Base-by-base conservation (phyloP, 768 basidiomycete genomes). In the Gloeostereum incarnatum region DNA sequence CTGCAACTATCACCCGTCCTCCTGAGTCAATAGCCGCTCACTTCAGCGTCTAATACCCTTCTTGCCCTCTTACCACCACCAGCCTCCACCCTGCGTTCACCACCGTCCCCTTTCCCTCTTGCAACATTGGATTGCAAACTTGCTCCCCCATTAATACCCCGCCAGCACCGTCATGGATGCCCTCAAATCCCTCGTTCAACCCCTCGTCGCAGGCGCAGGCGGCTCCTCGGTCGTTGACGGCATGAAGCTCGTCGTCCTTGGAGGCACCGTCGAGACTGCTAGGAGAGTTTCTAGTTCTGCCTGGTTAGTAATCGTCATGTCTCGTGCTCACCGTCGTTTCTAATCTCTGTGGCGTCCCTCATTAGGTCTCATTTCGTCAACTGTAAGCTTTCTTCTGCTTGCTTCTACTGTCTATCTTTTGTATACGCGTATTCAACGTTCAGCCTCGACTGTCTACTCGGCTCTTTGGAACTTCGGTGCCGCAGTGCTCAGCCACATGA, bases 191-290 rank as follows among this genome's bases (percentile, higher is more conserved):
- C 75, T 88, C 56, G 73, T 86, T 39, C 79, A 82, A 53, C 84
- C 84, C 44, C 77, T 88, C 56, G 78, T 84, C 49, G 79, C 78
- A 60, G 76, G 77, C 59, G 74, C 69, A 53, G 79, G 74, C 36
- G 74, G 78, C 47, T 82, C 80, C 19, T 85, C 82, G 35, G 75
- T 88, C 66, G 73, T 90, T 59, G 86, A 90, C 53, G 87, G 85
- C 47, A 79, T 88, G 68, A 90, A 90, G 63, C 82, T 89, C 54
- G 87, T 90, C 60, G 83, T 89, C 31, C 69, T 90, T 36, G 86
- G 86, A 42, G 86, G 86, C 40, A 88, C 87, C 1, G 87, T 90
- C 41, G 86, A 89, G 62, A 90, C 86, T 0, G 86, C 86, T 0
- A 69, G 86, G 50, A 66, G 86, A 45, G 76, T 87, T 22, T 84